Conservation (phyloP, 2,329 filamentous ascomycete species). For the Macrophomina pseudophaseolina region DNA sequence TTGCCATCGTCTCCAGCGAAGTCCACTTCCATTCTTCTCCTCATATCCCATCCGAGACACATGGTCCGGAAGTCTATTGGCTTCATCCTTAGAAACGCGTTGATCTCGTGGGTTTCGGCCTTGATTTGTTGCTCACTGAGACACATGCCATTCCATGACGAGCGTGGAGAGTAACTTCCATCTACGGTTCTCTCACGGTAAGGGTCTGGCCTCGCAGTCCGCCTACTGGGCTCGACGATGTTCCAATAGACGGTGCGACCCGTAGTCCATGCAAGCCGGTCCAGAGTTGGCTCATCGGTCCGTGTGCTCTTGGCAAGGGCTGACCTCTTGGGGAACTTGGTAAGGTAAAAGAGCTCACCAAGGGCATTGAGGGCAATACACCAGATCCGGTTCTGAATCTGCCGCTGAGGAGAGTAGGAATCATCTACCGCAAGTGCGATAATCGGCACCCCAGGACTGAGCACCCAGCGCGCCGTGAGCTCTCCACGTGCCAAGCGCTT, state of each 20-base stretch:
- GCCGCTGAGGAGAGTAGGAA: conserved; percentile 73
- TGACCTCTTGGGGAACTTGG: conserved; percentile 67
- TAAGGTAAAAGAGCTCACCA: conserved; percentile 87
- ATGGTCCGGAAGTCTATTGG: conserved; percentile 78
- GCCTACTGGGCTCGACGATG: conserved; percentile 76
- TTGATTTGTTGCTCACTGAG: conserved; percentile 72
- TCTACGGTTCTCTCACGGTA: conserved; percentile 68
- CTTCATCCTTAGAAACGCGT: conserved; percentile 72
- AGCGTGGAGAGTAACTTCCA: conserved; percentile 80
- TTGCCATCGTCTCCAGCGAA: conserved; percentile 82
- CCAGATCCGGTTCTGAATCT: conserved; percentile 76
- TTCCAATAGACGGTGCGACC: conserved; percentile 83
- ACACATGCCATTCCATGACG: conserved; percentile 74
- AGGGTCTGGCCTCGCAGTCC: conserved; percentile 72
- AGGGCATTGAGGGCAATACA: conserved; percentile 93
- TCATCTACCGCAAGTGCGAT: conserved; percentile 84
- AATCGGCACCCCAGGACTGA: conserved; percentile 92
- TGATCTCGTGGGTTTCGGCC: conserved; percentile 81
- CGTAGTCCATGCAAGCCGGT: conserved; percentile 76
- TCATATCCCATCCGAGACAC: conserved; percentile 93
- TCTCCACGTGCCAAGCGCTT: conserved; percentile 73
- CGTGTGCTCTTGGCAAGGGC: conserved; percentile 53
- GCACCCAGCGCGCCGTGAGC: conserved; percentile 82
- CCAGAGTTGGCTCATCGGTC: conserved; percentile 57
- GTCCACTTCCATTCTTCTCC: conserved; percentile 81